Evolutionary conservation across 371 early-diverging fungal species (phyloP).

Genomic region (Parasitella parasitica): DNA sequence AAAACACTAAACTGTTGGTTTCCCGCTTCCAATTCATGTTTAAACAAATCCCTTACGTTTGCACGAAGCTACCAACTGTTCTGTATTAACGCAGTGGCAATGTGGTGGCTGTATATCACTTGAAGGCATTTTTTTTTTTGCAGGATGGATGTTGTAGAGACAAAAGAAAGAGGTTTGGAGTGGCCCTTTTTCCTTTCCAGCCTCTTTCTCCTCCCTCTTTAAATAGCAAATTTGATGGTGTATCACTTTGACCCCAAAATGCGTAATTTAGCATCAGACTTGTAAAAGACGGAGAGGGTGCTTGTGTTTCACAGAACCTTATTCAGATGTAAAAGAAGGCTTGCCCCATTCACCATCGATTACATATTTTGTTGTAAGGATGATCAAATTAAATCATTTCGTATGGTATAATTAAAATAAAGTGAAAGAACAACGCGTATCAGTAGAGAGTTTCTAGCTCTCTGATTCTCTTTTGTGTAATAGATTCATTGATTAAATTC

Average conservation of each 20-base stretch:
- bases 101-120: not conserved
- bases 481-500: not conserved
- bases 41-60: not conserved
- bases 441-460: too few relatives aligned
- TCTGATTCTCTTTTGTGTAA: too few relatives aligned
- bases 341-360: not conserved
- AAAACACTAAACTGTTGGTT: not conserved
- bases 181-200: not conserved
- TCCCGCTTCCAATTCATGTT: not conserved
- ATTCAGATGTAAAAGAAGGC: not conserved
- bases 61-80: not conserved
- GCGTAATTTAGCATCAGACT: constrained; percentile 12
- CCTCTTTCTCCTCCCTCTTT: not conserved
- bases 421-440: not conserved
- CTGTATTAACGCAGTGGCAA: not conserved
- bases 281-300: not conserved
- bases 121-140: not conserved
- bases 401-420: not conserved
- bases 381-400: not conserved
- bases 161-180: not conserved
- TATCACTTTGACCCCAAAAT: constrained; percentile 7
- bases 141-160: not conserved
- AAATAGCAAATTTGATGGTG: not conserved
- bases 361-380: not conserved
- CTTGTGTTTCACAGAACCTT: not conserved